These are phyloP conservation scores for Aspergillus viridinutans DNA, from an alignment of 2,329 filamentous ascomycete genomes.

Conservation along the genomic window DNA sequence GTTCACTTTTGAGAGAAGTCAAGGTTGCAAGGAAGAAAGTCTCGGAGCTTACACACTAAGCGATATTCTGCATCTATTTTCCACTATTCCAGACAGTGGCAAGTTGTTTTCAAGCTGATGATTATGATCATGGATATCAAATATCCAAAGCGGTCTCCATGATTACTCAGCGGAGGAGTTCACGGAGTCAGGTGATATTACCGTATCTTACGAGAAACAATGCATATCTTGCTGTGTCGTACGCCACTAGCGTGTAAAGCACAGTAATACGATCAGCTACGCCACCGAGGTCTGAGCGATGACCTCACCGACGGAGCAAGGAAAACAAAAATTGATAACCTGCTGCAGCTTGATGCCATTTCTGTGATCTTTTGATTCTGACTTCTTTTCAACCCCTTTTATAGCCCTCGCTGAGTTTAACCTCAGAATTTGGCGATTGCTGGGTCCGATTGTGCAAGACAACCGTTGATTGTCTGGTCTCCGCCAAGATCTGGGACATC, in stretches of 20 bases:
- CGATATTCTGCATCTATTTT: neutral
- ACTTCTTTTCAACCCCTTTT: no score
- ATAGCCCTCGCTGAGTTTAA: neutral
- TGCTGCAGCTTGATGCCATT: neutral
- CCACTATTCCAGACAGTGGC: neutral
- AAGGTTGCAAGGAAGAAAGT: neutral
- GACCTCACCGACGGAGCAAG: constrained; percentile 20
- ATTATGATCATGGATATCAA: neutral
- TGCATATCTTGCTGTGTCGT: neutral
- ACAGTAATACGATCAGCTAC: constrained; percentile 1
- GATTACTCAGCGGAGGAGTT: neutral
- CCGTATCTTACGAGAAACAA: neutral
- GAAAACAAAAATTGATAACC: constrained; percentile 6
- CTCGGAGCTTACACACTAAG: neutral
- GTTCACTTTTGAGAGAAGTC: neutral
- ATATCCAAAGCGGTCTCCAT: neutral
- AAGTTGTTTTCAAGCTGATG: neutral
- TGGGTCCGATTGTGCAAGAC: neutral
- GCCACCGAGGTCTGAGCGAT: constrained; percentile 12
- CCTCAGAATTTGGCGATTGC: neutral
- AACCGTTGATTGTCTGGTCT: neutral
- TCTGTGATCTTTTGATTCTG: neutral
- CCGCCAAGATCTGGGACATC: constrained; percentile 5
- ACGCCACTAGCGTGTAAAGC: neutral
- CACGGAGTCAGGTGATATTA: neutral